Evolutionary conservation across 805 yeast genomes (phyloP).

Genomic region (Phaffomyces opuntiae): DNA sequence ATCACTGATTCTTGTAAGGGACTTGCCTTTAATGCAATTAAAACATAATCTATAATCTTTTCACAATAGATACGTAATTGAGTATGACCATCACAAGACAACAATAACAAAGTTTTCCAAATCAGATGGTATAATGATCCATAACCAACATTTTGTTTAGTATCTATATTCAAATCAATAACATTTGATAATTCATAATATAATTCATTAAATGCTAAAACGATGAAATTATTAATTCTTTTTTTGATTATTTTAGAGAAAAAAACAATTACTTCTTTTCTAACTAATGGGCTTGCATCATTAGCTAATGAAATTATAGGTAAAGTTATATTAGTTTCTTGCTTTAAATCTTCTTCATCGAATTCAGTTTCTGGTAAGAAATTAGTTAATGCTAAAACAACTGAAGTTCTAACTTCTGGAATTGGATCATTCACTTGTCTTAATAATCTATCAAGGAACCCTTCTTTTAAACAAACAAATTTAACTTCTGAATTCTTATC

Average conservation of each 20-base stretch:
- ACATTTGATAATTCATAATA: slow-evolving; percentile 57
- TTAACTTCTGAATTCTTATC: slow-evolving; percentile 66
- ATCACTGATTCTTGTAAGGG: slow-evolving; percentile 58
- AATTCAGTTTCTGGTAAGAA: slow-evolving; percentile 44
- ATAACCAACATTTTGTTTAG: slow-evolving; percentile 70
- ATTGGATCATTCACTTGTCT: slow-evolving; percentile 75
- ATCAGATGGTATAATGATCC: slow-evolving; percentile 80
- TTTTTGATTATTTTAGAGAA: slow-evolving; percentile 67
- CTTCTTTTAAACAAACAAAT: slow-evolving; percentile 59
- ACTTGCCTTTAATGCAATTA: slow-evolving; percentile 45
- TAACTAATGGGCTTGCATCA: slow-evolving; percentile 85
- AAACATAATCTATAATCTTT: slow-evolving; percentile 65
- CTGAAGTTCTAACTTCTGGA: slow-evolving; percentile 90
- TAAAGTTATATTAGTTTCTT: slow-evolving; percentile 64
- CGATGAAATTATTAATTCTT: slow-evolving; percentile 68
- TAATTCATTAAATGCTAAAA: slow-evolving; percentile 78
- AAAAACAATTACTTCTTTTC: slow-evolving; percentile 77
- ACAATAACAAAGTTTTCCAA: slow-evolving; percentile 77
- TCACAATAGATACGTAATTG: slow-evolving; percentile 73
- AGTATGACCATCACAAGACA: slow-evolving; percentile 82
- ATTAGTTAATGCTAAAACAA: slow-evolving; percentile 63
- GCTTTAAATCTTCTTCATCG: slow-evolving; percentile 43
- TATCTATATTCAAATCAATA: slow-evolving; percentile 42
- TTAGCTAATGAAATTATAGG: slow-evolving; percentile 60
- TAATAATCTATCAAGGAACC: slow-evolving; percentile 49